A percentile compares a stretch with the other conserved stretches of the same genome.
Conservation (phyloP, 2,329 filamentous ascomycete genomes). For the Pseudogymnoascus sp. region DNA sequence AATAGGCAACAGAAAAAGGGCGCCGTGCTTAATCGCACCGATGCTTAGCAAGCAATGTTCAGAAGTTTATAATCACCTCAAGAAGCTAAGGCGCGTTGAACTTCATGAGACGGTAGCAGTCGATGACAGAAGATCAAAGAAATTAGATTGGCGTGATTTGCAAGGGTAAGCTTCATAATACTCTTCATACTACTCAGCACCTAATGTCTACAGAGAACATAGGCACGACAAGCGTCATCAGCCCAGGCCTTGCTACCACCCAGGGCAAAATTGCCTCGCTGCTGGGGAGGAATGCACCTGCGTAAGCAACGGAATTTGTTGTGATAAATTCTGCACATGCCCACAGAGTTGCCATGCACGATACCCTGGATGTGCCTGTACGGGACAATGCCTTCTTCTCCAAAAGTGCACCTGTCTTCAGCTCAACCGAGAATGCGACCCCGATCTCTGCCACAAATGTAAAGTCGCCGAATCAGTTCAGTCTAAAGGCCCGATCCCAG, state of each 20-base stretch:
- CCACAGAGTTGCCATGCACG: neutral
- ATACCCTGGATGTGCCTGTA: neutral
- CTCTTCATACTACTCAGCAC: neutral
- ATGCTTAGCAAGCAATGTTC: neutral
- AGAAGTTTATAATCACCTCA: neutral
- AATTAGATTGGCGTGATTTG: neutral
- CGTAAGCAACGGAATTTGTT: neutral
- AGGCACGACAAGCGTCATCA: neutral
- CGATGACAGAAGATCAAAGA: neutral
- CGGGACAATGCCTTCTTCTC: slow-evolving; percentile 39
- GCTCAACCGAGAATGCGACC: slow-evolving; percentile 73
- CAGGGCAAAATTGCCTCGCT: neutral
- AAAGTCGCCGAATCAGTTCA: neutral
- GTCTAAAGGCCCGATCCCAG: neutral
- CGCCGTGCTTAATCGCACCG: neutral
- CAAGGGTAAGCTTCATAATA: neutral
- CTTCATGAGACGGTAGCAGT: neutral
- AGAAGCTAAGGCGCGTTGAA: neutral
- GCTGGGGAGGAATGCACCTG: neutral
- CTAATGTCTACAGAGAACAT: neutral
- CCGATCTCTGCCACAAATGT: slow-evolving; percentile 50
- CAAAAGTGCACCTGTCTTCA: slow-evolving; percentile 63
- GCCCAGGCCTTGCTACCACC: neutral
- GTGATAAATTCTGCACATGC: neutral
- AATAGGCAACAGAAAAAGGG: neutral